phyloP scores from a whole-genome alignment of 176 grass and related monocot species.

The Carex kokanica region DNA sequence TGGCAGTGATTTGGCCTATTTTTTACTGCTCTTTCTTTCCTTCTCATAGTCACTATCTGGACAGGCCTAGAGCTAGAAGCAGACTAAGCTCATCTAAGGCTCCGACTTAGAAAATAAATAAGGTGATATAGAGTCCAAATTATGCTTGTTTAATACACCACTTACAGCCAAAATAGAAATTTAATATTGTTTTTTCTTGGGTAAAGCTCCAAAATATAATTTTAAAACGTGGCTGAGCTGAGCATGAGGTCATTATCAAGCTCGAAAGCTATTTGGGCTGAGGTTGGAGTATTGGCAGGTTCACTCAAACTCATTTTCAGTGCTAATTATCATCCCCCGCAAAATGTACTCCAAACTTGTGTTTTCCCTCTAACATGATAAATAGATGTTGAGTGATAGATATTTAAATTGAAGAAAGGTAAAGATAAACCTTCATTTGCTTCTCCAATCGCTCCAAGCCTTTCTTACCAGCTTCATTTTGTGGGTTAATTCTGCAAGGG shows the following conservation, averaged over 20 bases:
- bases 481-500: conserved; percentile 75
- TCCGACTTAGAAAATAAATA: neutral
- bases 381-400: neutral
- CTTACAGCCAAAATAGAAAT: neutral
- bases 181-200: neutral
- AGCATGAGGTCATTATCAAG: neutral
- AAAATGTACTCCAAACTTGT: neutral
- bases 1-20: neutral
- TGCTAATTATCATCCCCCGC: neutral
- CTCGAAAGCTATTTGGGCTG: neutral
- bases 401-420: conserved; percentile 1
- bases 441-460: conserved; percentile 94
- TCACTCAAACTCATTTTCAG: neutral
- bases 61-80: neutral
- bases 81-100: neutral
- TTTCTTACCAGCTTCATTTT: conserved; percentile 92
- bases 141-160: neutral
- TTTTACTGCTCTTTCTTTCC: neutral
- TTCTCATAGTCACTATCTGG: neutral
- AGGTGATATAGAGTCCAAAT: neutral
- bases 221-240: neutral
- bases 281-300: neutral
- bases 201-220: neutral
- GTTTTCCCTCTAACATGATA: neutral
- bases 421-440: conserved; percentile 85